phyloP scores from a whole-genome alignment of 2,329 filamentous ascomycete genomes.

The Colletotrichum lini region DNA sequence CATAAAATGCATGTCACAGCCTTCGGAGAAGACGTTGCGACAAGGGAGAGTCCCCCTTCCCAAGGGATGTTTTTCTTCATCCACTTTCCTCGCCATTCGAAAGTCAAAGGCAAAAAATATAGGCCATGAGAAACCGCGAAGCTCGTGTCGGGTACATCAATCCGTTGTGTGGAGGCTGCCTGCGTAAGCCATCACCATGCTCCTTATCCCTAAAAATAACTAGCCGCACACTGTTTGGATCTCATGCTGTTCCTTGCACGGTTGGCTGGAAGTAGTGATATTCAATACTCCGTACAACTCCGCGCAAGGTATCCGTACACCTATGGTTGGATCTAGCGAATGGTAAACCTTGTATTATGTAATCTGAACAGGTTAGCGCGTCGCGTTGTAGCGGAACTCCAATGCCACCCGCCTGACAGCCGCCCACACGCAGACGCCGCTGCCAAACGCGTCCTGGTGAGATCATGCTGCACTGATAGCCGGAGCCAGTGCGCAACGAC shows the following conservation, averaged over 20 bases:
- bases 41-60: too few relatives aligned
- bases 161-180: neutral
- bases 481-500: conserved; percentile 3
- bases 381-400: neutral
- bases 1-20: conserved; percentile 3
- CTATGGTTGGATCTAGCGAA: neutral
- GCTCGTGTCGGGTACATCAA: neutral
- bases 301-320: too few relatives aligned
- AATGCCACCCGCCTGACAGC: conserved; percentile 8
- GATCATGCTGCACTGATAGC: conserved; percentile 7
- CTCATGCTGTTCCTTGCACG: neutral
- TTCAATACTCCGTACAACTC: too few relatives aligned
- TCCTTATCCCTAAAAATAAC: neutral
- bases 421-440: conserved; percentile 3
- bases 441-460: conserved; percentile 17
- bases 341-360: neutral
- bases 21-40: too few relatives aligned
- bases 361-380: neutral
- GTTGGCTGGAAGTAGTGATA: neutral
- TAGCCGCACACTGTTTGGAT: neutral
- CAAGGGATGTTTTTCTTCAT: neutral
- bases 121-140: neutral
- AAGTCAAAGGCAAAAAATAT: neutral
- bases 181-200: neutral
- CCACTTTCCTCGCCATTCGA: neutral